Conservation (phyloP, 2,329 filamentous ascomycete genomes). For the Hymenoscyphus scutula region DNA sequence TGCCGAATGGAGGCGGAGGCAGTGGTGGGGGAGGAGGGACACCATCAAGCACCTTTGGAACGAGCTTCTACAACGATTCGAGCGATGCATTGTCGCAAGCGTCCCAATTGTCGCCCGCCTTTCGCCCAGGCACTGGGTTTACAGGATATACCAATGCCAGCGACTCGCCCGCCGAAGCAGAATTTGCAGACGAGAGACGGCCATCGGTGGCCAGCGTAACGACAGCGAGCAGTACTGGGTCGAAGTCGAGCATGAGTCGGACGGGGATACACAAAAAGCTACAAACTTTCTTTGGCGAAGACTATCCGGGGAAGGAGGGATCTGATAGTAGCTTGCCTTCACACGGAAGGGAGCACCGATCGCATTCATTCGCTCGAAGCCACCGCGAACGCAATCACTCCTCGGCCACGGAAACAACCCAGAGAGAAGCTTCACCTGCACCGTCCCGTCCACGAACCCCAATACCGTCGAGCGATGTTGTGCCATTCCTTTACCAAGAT, state of each 20-base stretch:
- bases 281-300: slow-evolving; percentile 90
- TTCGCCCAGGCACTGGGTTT: slow-evolving; percentile 51
- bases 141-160: slow-evolving; percentile 48
- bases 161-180: slow-evolving; percentile 60
- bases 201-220: slow-evolving; percentile 87
- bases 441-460: slow-evolving; percentile 81
- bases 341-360: slow-evolving; percentile 58
- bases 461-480: slow-evolving; percentile 84
- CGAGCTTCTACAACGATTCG: slow-evolving; percentile 71
- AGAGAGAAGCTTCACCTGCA: slow-evolving; percentile 68
- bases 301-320: slow-evolving; percentile 71
- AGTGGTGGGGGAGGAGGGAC: slow-evolving; percentile 31
- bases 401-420: slow-evolving; percentile 61
- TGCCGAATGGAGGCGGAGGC: slow-evolving; percentile 33
- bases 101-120: slow-evolving; percentile 69
- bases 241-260: slow-evolving; percentile 67
- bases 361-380: slow-evolving; percentile 55
- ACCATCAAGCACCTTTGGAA: slow-evolving; percentile 40
- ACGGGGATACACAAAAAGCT: slow-evolving; percentile 75
- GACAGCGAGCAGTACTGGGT: slow-evolving; percentile 81
- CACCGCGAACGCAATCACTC: slow-evolving; percentile 80
- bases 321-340: slow-evolving; percentile 67
- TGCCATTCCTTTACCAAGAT: slow-evolving; percentile 96
- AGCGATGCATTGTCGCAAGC: slow-evolving; percentile 66
- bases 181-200: slow-evolving; percentile 69